Percentiles rank a stretch among this genome's conserved stretches.
phyloP scores from a whole-genome alignment of 2,329 filamentous ascomycete species.

The Endothia cerciana region DNA sequence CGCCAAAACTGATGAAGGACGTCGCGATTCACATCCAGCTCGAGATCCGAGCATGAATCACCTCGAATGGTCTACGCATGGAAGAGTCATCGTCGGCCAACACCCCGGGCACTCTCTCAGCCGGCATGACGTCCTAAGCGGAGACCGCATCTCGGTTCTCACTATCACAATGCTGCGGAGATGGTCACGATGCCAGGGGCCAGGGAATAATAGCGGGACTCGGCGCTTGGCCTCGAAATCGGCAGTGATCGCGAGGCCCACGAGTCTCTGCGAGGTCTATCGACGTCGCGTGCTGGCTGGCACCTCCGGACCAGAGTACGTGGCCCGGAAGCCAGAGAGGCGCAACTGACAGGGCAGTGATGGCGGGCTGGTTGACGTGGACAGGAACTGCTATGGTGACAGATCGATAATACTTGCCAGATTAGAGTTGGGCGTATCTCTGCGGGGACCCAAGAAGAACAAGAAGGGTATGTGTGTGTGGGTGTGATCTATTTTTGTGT shows the following conservation, averaged over 20 bases:
- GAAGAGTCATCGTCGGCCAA: background rate
- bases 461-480: background rate
- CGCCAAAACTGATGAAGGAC: too few species aligned
- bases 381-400: too few species aligned
- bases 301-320: background rate
- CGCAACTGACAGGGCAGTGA: background rate
- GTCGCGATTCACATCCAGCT: too few species aligned
- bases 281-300: background rate
- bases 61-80: background rate
- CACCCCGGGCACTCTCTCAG: background rate
- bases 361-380: background rate
- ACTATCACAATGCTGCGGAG: background rate
- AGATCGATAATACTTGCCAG: too few species aligned
- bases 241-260: conserved; percentile 1
- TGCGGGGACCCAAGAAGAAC: background rate
- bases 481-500: conserved; percentile 11
- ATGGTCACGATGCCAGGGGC: background rate
- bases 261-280: background rate
- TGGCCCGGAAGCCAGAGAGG: background rate
- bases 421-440: background rate
- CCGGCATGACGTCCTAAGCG: background rate
- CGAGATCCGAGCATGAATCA: background rate
- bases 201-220: background rate
- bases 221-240: background rate
- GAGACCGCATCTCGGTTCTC: background rate